Percentiles rank a stretch among this genome's conserved stretches.
Conservation (phyloP, 108 stramenopile species). For the Cylindrotheca fusiformis region DNA sequence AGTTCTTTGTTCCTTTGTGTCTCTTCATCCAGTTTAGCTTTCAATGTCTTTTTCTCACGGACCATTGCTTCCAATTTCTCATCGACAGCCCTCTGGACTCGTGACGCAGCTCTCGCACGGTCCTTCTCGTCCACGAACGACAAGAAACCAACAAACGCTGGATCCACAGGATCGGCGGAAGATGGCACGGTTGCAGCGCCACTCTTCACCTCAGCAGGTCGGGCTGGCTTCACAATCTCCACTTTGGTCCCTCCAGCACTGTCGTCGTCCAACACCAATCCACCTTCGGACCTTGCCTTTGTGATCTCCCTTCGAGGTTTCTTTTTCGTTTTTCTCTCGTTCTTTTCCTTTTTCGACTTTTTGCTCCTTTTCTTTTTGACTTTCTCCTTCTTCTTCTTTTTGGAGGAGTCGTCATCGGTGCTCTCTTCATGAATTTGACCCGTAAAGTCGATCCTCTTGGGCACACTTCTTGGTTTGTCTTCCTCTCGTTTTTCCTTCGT, state of each 20-base stretch:
- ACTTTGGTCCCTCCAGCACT: neutral
- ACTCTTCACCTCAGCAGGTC: neutral
- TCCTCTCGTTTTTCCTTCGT: neutral
- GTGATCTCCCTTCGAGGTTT: neutral
- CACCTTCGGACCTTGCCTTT: neutral
- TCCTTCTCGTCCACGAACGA: neutral
- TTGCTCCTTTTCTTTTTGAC: constrained; percentile 1
- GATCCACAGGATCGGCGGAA: neutral
- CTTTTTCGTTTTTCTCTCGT: neutral
- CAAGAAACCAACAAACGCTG: neutral
- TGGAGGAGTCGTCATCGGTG: neutral
- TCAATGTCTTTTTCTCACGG: neutral
- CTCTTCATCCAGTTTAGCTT: constrained; percentile 18
- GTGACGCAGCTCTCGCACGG: neutral
- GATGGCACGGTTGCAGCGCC: neutral
- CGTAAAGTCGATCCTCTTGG: neutral
- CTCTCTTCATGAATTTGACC: neutral
- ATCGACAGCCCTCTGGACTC: neutral
- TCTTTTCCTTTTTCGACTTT: constrained; percentile 1
- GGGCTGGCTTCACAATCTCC: neutral
- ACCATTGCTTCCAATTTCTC: constrained; percentile 1
- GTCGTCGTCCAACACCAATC: neutral
- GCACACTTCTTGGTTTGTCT: neutral
- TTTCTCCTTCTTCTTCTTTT: constrained; percentile 12
- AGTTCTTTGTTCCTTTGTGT: neutral